Evolutionary conservation across 495 filamentous ascomycete species (phyloP).

Genomic region (Penicillium longicatenatum): DNA sequence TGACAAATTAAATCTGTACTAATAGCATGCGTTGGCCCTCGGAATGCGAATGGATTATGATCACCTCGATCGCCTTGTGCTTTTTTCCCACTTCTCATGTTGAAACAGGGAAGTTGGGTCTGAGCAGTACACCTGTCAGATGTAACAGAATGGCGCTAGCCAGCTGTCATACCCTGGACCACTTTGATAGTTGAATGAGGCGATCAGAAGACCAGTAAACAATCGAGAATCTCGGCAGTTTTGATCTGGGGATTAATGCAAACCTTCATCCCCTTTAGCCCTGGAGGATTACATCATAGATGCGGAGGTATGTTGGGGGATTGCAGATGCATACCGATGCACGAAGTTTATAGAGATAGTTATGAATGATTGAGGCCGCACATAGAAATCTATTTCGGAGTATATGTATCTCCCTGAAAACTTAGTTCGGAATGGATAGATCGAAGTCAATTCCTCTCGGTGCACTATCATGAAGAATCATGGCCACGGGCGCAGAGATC

Average conservation of each 20-base stretch:
- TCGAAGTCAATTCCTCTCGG: not conserved
- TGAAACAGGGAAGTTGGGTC: not conserved
- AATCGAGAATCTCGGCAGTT: not conserved
- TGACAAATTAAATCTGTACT: conserved; percentile 43
- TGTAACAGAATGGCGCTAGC: not conserved
- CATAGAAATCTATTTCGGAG: not conserved
- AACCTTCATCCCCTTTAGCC: not conserved
- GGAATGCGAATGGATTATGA: conserved; percentile 9
- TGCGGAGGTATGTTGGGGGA: not conserved
- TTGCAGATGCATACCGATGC: not conserved
- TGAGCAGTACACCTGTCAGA: not conserved
- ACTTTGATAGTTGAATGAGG: not conserved
- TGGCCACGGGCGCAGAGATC: conserved; percentile 59
- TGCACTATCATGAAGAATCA: not conserved
- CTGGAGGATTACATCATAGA: conserved; percentile 3
- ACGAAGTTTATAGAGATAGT: not conserved
- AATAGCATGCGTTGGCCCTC: conserved; percentile 20
- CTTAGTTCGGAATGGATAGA: not conserved
- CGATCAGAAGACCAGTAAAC: not conserved
- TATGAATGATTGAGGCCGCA: not conserved
- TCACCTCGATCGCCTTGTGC: not conserved
- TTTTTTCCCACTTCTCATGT: not conserved
- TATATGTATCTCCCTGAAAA: not conserved
- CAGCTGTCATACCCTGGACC: not conserved
- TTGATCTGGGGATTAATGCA: not conserved